Base-by-base conservation (phyloP, 805 yeast genomes). In the Candida peoriensis region DNA sequence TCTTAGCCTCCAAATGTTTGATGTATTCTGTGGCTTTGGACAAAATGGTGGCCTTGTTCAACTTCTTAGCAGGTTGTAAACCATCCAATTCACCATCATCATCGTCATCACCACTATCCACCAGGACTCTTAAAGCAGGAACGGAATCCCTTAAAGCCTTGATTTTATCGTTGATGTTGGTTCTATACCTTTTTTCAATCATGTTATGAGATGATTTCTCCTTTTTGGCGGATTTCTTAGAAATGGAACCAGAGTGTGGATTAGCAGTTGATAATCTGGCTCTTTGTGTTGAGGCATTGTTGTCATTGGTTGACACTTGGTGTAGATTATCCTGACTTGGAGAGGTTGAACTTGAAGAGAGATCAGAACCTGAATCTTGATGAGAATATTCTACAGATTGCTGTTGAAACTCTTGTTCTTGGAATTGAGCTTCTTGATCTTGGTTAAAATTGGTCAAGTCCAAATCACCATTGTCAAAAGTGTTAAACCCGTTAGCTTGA, bases 11-110 rank as follows among this genome's bases (percentile, higher is more conserved):
- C 55, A 83, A 64, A 56, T 82, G 89, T 44, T 72, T 74, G 43
- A 83, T 82, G 50, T 83, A 83, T 54, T 83, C 93, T 4, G 83
- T 76, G 1, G 90, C 85, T 49, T 83, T 83, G 19, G 82, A 66
- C 40, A 83, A 62, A 31, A 83, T 81, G 12, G 84, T 76, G 3
- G 90, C 93, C 53, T 83, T 83, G 57, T 82, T 83, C 42, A 83
- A 63, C 47, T 83, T 83, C 42, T 74, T 70, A 4, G 94, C 90
- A 0, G 90, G 89, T 31, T 75, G 72, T 38, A 83, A 64, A 3
- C 90, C 90, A 54, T 83, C 90, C 48, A 83, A 60, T 42, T 76
- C 53, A 28, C 60, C 67, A 28, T 67, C 81, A 44, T 76, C 82
- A 38, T 79, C 78, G 42, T 76, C 72, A 36, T 64, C 70, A 23